Evolutionary conservation across 1,139 yeast genomes (phyloP), one percentile per base, ranked within the genome.

Genomic region (Candida dubliniensis): DNA sequence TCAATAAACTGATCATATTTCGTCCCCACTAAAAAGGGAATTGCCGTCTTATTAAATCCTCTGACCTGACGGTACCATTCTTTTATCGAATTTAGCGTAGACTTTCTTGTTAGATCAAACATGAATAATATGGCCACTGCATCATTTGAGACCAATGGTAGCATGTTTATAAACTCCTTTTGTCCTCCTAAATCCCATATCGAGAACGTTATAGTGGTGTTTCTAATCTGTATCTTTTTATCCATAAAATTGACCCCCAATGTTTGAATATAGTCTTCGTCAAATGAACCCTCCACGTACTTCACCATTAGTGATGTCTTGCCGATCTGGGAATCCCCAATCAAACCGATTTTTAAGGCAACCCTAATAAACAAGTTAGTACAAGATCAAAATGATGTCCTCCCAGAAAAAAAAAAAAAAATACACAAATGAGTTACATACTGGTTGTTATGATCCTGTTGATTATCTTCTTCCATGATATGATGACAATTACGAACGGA

Each of bases 181-280:
- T 91, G 96, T 0, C 99, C 99, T 26, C 99, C 99, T 15, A 93
- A 71, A 65, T 93, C 99, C 96, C 97, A 93, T 34, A 93, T 85
- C 27, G 95, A 84, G 60, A 93, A 93, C 30, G 95, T 85, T 49
- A 93, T 89, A 56, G 89, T 90, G 9, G 97, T 91, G 49, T 89
- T 86, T 47, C 93, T 82, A 51, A 93, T 84, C 52, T 84, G 86
- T 34, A 93, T 87, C 53, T 87, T 84, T 57, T 91, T 85, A 60
- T 95, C 97, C 88, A 95, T 84, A 65, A 89, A 93, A 60, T 93
- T 93, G 47, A 95, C 98, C 5, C 99, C 99, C 41, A 89, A 63
- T 0, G 98, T 93, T 66, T 90, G 97, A 44, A 91, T 89, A 58
- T 93, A 93, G 53, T 84, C 93, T 58, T 90, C 95, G 59, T 90